Conservation (phyloP, 1,139 yeast genomes). For the Yarrowia galli region DNA sequence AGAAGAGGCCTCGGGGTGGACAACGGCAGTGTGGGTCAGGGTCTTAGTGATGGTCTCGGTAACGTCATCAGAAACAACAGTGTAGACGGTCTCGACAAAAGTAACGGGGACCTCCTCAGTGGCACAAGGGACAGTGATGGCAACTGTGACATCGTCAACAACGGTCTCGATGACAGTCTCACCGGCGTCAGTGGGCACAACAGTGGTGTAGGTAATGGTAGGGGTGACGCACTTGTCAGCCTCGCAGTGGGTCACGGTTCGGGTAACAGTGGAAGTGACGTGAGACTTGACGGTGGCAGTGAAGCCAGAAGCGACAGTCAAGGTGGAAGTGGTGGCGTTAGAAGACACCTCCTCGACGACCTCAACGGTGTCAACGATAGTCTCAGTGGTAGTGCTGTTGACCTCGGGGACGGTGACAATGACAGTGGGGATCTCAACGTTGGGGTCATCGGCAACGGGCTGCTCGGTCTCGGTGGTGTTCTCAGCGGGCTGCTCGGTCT, state of each 20-base stretch:
- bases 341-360: background rate
- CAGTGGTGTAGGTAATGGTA: constrained; percentile 4
- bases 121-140: background rate
- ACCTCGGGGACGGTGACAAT: background rate
- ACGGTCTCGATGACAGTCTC: constrained; percentile 10
- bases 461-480: too few relatives aligned
- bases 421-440: background rate
- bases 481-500: background rate
- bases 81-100: background rate
- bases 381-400: too few relatives aligned
- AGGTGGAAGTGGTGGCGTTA: background rate
- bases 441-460: too few relatives aligned
- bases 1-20: background rate
- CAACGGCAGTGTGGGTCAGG: background rate
- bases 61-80: background rate
- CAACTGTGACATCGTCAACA: background rate
- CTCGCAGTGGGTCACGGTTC: constrained; percentile 9
- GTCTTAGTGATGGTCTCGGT: constrained; percentile 1
- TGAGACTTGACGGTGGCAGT: background rate
- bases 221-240: constrained; percentile 18
- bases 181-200: constrained; percentile 1
- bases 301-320: background rate
- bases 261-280: constrained; percentile 8
- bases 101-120: background rate
- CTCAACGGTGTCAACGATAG: background rate